These are phyloP conservation scores for Hypoxylon sp. DNA, from an alignment of 2,329 filamentous ascomycete genomes.

Conservation along the genomic window DNA sequence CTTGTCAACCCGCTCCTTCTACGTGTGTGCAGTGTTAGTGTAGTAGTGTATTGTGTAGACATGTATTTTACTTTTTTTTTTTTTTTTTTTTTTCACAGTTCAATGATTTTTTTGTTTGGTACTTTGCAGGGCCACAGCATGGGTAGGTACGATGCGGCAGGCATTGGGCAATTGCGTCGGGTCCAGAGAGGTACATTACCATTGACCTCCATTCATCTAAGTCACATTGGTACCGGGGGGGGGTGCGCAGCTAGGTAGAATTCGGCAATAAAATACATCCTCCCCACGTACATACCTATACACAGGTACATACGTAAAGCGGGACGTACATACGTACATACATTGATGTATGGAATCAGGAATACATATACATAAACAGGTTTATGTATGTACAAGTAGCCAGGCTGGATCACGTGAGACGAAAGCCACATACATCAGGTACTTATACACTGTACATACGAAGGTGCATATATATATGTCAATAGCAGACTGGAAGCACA, in stretches of 20 bases:
- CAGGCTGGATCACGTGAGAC: constrained; percentile 28
- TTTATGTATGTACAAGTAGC: background rate
- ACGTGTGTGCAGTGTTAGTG: background rate
- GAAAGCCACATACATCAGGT: constrained; percentile 1
- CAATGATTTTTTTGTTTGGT: constrained; percentile 9
- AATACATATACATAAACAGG: background rate
- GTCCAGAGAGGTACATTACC: constrained; percentile 1
- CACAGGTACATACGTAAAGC: background rate
- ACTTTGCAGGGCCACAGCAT: constrained; percentile 17
- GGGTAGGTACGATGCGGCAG: constrained; percentile 13
- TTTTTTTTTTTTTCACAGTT: too few relatives aligned
- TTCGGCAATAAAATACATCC: constrained; percentile 8
- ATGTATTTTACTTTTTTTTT: constrained; percentile 20
- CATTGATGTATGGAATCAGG: constrained; percentile 25
- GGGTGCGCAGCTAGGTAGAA: constrained; percentile 26
- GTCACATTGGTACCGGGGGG: constrained; percentile 9
- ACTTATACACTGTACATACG: background rate
- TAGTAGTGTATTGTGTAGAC: background rate
- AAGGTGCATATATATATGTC: too few relatives aligned
- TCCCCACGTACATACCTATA: constrained; percentile 9
- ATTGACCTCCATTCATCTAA: background rate
- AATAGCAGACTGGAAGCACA: too few relatives aligned
- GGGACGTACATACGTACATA: background rate
- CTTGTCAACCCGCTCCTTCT: constrained; percentile 11
- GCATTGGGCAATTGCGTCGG: constrained; percentile 29